Evolutionary conservation across 108 stramenopile genomes (phyloP), one percentile per base, ranked within the genome.

Genomic region (Hondaea fermentalgiana): DNA sequence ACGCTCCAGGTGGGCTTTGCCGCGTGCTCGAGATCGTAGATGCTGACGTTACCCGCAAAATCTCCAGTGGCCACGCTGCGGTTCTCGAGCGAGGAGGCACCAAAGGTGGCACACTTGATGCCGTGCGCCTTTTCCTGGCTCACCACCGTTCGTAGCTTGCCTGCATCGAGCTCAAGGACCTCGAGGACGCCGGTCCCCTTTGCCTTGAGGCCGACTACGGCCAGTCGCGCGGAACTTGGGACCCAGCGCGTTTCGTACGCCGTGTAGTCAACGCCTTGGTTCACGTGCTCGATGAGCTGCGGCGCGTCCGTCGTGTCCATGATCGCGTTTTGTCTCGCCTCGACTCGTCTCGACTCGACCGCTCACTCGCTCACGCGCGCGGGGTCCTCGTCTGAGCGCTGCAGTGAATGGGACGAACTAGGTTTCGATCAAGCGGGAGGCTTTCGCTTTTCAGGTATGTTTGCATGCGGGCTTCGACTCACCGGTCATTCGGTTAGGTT

Each of bases 21-120:
- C 19, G 60, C 59, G 12, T 72, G 87, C 53, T 94, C 91, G 12
- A 95, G 72, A 87, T 94, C 95, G 59, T 59, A 94, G 21, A 95
- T 93, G 14, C 83, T 60, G 57, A 95, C 72, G 19, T 44, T n/a
- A 19, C 95, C 95, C 57, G 59, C 90, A 87, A 95, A 95, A 88
- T 96, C 95, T 4, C 96, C 96, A 55, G 93, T 87, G 14, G 96
- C 96, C 60, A 97, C 25, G 90, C 94, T 93, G 8, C 95, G 87
- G 44, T 96, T 93, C 51, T 93, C 93, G 8, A 95, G 58, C 25
- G 93, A 90, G 59, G 95, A 95, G 17, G 96, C 96, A 57, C 96
- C 96, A 72, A 97, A 96, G n/a, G 96, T 96, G 5, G 91, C 91
- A 89, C 96, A 97, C 91, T 97, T 97, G 91, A 97, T 95, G 25